Base-by-base conservation (phyloP, 257 asterid genomes). In the Primulina tabacum region DNA sequence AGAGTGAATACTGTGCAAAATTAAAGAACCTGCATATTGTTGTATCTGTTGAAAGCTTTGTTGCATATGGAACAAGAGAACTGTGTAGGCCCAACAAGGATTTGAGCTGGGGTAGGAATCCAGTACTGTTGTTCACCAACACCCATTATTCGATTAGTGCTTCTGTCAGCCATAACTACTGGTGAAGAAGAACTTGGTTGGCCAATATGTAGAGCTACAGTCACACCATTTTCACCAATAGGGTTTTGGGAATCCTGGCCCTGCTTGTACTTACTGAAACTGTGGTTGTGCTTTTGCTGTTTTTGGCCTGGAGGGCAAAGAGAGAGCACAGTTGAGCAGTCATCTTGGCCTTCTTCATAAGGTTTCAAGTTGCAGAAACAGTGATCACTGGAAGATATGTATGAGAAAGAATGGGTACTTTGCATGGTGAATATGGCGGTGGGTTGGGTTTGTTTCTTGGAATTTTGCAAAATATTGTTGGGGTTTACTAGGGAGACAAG, bases 51-150 rank as follows among this genome's bases (percentile, higher is more conserved):
- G 85, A 92, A 89, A 4, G 96, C 86, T 73, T 89, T 92, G 75
- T 62, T 74, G 87, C 98, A 92, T 18, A 92, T 92, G 50, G 90
- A 73, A 69, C 98, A 92, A 76, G 92, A 85, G 50, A 89, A 92
- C 33, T 89, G 97, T 28, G 97, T 88, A 33, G 96, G 97, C 60
- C 98, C 98, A 52, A 89, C 90, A 20, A 92, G 94, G 67, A 92
- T 92, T 75, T 92, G 96, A 10, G 94, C 86, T 6, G 96, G 87
- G 6, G 96, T 85, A 0, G 98, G 97, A 65, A 92, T 89, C 97
- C 98, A 92, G 65, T 89, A 92, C 72, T 86, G 95, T 32, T 88
- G 87, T 32, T 77, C 64, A 11, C 73, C 69, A 35, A 61, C 64
- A 20, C 76, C 70, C 29, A 68, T 43, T 40, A 35, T 40, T 5